Evolutionary conservation across 257 asterid species (phyloP).

Genomic region (Fraxinus cuspidata): DNA sequence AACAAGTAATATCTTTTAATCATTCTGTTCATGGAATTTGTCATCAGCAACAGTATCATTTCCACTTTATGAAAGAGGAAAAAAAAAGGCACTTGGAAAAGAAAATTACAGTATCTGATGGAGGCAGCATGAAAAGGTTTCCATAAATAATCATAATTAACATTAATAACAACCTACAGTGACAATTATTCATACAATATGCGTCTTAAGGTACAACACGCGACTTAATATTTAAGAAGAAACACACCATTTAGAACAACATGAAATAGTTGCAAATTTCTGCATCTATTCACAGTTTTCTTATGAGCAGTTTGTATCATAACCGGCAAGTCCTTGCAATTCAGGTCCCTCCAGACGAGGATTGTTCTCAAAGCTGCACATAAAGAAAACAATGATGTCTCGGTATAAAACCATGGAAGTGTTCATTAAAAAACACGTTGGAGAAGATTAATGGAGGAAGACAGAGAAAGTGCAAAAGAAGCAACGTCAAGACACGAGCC

Average conservation of each 20-base stretch:
- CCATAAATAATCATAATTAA: conserved; percentile 4
- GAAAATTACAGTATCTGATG: background rate
- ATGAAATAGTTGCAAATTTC: conserved; percentile 25
- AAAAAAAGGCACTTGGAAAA: conserved; percentile 18
- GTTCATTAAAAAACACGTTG: background rate
- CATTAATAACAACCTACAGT: conserved; percentile 13
- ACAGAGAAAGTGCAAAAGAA: background rate
- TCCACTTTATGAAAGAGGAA: background rate
- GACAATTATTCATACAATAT: conserved; percentile 25
- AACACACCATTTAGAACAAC: conserved; percentile 27
- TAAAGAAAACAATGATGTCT: background rate
- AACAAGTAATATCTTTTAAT: no score
- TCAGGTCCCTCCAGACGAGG: conserved; percentile 90
- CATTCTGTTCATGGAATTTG: no score
- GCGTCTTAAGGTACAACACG: conserved; percentile 31
- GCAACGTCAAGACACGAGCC: background rate
- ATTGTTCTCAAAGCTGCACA: conserved; percentile 75
- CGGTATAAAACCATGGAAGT: background rate
- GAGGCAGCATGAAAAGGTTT: conserved; percentile 6
- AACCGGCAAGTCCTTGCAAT: conserved; percentile 84
- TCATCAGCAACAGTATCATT: no score
- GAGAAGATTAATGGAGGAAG: background rate
- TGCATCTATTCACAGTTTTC: conserved; percentile 21
- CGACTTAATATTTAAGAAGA: conserved; percentile 28
- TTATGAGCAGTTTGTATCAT: conserved; percentile 75